Percentiles rank a stretch among this genome's conserved stretches.
Conservation (phyloP, 805 yeast genomes). For the Myxozyma lipomycoides region DNA sequence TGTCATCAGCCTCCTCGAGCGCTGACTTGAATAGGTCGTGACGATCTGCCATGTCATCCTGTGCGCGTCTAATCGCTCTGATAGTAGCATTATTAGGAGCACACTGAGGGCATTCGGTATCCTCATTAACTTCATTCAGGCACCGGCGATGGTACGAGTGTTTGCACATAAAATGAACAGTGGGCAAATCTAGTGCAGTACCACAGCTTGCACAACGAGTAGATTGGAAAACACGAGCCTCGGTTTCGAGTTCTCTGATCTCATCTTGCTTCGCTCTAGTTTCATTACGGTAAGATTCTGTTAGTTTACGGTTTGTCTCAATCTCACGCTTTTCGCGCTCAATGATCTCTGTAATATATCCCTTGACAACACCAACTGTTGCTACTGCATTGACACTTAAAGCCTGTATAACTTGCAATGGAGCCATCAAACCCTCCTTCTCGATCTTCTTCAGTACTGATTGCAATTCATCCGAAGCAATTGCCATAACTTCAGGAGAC, state of each 20-base stretch:
- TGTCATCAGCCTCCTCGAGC: slow-evolving; percentile 50
- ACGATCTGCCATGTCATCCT: slow-evolving; percentile 58
- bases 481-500: slow-evolving; percentile 44
- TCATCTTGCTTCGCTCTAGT: slow-evolving; percentile 51
- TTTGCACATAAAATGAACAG: slow-evolving; percentile 76
- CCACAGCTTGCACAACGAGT: slow-evolving; percentile 65
- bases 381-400: slow-evolving; percentile 60
- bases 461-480: slow-evolving; percentile 43
- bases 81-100: slow-evolving; percentile 66
- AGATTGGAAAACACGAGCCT: slow-evolving; percentile 55
- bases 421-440: slow-evolving; percentile 54
- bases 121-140: slow-evolving; percentile 39
- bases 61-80: slow-evolving; percentile 53
- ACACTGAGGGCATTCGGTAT: slow-evolving; percentile 67
- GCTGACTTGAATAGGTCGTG: slow-evolving; percentile 59
- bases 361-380: slow-evolving; percentile 67
- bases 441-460: slow-evolving; percentile 53
- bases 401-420: slow-evolving; percentile 71
- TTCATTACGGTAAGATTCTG: slow-evolving; percentile 64
- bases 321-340: slow-evolving; percentile 60
- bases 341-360: slow-evolving; percentile 60
- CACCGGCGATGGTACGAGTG: slow-evolving; percentile 88
- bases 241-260: slow-evolving; percentile 48
- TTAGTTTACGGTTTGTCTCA: slow-evolving; percentile 60
- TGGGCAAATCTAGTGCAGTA: slow-evolving; percentile 66